Conservation (phyloP, 2,329 filamentous ascomycete species). For the Pseudogymnoascus pannorum region DNA sequence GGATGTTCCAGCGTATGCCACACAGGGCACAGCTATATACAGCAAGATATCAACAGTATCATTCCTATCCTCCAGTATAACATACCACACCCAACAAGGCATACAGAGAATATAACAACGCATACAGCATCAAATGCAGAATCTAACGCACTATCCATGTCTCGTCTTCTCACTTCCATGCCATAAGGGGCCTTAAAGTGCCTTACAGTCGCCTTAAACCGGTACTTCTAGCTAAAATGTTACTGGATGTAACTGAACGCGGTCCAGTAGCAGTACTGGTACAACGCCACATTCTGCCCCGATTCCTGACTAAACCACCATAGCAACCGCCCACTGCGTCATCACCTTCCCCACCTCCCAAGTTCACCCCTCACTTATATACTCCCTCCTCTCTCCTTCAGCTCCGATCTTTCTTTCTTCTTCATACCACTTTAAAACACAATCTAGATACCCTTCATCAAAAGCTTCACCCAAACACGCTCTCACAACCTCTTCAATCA, state of each 20-base stretch:
- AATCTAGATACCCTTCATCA: not conserved
- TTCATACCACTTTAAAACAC: not conserved
- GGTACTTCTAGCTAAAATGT: not conserved
- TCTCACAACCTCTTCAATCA: not conserved
- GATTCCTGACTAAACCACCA: not conserved
- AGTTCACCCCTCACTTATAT: constrained; percentile 5
- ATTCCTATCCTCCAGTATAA: not conserved
- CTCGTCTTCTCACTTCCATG: not conserved
- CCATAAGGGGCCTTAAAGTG: not conserved
- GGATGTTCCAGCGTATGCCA: no score
- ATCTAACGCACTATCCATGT: not conserved
- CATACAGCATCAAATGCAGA: constrained; percentile 2
- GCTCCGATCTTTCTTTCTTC: not conserved
- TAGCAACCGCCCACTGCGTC: not conserved
- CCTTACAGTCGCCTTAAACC: not conserved
- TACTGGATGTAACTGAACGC: not conserved
- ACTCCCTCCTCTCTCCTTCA: not conserved
- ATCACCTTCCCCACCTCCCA: not conserved
- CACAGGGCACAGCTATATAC: not conserved
- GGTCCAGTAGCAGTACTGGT: not conserved
- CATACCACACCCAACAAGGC: not conserved
- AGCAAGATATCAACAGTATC: not conserved
- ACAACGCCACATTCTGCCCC: not conserved
- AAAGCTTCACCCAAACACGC: not conserved
- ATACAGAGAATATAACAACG: not conserved